Percentiles rank a stretch among this genome's conserved stretches.
Evolutionary conservation across 75 land plant genomes (phyloP).

Genomic region (Cryptomeria japonica): DNA sequence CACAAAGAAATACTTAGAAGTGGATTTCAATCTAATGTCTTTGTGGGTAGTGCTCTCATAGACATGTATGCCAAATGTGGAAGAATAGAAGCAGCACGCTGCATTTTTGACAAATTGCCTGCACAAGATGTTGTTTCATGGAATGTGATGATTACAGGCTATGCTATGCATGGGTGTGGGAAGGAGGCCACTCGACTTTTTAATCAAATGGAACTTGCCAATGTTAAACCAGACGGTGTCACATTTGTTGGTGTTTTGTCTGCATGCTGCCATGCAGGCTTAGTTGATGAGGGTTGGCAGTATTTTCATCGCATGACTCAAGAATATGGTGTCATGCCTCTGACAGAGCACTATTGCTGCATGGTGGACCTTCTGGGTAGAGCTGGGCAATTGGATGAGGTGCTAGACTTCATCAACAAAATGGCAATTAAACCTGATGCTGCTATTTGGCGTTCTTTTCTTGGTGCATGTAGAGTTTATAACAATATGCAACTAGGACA

Average conservation of each 20-base stretch:
- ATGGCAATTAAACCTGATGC: constrained; percentile 10
- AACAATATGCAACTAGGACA: constrained; percentile 1
- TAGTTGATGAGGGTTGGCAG: not conserved
- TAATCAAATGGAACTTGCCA: constrained; percentile 15
- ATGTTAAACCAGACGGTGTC: constrained; percentile 18
- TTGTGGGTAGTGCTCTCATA: constrained; percentile 21
- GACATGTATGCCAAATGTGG: constrained; percentile 31
- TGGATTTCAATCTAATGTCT: constrained; percentile 9
- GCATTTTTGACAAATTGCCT: constrained; percentile 16
- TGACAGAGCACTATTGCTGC: constrained; percentile 6
- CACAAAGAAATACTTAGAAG: constrained; percentile 22
- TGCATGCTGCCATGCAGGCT: constrained; percentile 9
- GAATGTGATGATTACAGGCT: constrained; percentile 31
- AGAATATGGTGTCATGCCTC: not conserved
- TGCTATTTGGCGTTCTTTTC: not conserved
- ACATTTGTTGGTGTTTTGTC: constrained; percentile 22
- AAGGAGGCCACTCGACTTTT: constrained; percentile 16
- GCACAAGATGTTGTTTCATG: constrained; percentile 16
- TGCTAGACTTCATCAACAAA: not conserved
- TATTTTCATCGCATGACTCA: constrained; percentile 11
- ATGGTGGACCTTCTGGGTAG: constrained; percentile 7
- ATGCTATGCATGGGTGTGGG: constrained; percentile 22
- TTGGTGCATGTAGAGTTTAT: not conserved
- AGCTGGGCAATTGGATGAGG: not conserved
- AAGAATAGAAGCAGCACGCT: constrained; percentile 13